Evolutionary conservation across 2,329 filamentous ascomycete species (phyloP).

Genomic region (Fusarium compactum): DNA sequence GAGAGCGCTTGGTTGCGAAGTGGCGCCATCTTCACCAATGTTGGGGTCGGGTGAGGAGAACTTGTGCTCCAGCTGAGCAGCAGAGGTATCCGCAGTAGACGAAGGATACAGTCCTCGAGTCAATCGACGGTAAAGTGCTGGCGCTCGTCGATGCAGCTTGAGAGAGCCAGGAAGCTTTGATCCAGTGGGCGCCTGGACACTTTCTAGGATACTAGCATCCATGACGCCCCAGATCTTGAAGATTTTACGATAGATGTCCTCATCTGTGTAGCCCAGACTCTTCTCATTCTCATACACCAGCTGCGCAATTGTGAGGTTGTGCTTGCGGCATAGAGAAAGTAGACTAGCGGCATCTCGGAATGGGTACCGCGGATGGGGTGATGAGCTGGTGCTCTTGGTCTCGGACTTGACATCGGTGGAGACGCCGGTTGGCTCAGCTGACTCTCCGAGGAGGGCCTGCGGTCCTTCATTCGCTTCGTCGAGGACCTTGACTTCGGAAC

Average conservation of each 20-base stretch:
- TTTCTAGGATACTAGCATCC: constrained; percentile 64
- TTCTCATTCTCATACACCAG: constrained; percentile 66
- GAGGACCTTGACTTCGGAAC: constrained; percentile 56
- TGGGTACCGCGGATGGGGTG: constrained; percentile 58
- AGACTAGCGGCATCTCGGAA: constrained; percentile 62
- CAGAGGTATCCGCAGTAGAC: constrained; percentile 15
- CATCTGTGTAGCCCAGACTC: constrained; percentile 62
- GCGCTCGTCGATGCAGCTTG: constrained; percentile 61
- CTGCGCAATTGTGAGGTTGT: constrained; percentile 65
- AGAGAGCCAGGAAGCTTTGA: constrained; percentile 60
- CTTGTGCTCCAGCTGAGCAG: constrained; percentile 27
- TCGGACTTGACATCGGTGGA: constrained; percentile 34
- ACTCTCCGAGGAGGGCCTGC: constrained; percentile 19
- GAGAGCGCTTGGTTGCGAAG: constrained; percentile 11
- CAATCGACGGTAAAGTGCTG: constrained; percentile 58
- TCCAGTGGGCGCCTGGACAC: constrained; percentile 59
- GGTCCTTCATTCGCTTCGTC: constrained; percentile 40
- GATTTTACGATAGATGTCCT: constrained; percentile 61
- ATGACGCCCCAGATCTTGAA: constrained; percentile 65
- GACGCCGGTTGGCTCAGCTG: constrained; percentile 5
- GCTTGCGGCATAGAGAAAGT: constrained; percentile 60
- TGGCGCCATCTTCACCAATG: constrained; percentile 15
- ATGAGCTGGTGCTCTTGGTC: constrained; percentile 27
- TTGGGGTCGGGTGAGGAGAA: constrained; percentile 14
- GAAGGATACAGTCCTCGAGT: constrained; percentile 61